Conservation (phyloP, 2,329 filamentous ascomycete species). For the Aplosporella prunicola region DNA sequence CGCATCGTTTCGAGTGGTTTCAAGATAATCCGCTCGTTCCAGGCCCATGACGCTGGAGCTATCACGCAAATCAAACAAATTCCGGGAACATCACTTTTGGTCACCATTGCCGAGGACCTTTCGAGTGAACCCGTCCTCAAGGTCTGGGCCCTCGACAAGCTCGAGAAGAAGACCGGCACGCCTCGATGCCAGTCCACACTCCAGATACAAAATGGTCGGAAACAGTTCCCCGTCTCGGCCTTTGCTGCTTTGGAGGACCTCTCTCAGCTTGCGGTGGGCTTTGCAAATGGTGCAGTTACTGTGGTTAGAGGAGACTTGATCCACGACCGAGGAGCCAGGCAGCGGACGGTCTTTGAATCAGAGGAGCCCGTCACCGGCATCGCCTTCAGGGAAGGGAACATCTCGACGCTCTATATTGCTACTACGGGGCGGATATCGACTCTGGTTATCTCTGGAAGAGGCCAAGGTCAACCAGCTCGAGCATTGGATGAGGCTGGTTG, state of each 20-base stretch:
- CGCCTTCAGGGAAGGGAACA: slow-evolving; percentile 56
- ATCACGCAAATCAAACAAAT: slow-evolving; percentile 92
- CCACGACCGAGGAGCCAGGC: slow-evolving; percentile 87
- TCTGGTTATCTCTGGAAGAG: slow-evolving; percentile 75
- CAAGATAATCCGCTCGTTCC: slow-evolving; percentile 79
- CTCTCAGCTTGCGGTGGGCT: slow-evolving; percentile 87
- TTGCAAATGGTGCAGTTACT: slow-evolving; percentile 89
- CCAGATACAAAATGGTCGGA: slow-evolving; percentile 77
- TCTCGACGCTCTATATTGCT: slow-evolving; percentile 79
- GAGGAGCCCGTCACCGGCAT: slow-evolving; percentile 94
- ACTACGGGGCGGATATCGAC: slow-evolving; percentile 84
- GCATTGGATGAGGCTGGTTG: slow-evolving; percentile 85
- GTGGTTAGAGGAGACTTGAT: slow-evolving; percentile 90
- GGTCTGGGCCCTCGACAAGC: slow-evolving; percentile 94
- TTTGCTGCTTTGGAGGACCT: slow-evolving; percentile 82
- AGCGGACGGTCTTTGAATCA: slow-evolving; percentile 90
- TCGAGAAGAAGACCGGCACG: slow-evolving; percentile 84
- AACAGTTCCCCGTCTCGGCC: slow-evolving; percentile 90
- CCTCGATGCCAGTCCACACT: slow-evolving; percentile 83
- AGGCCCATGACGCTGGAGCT: slow-evolving; percentile 67
- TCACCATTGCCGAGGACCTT: slow-evolving; percentile 82
- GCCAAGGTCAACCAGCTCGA: slow-evolving; percentile 79
- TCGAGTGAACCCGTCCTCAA: slow-evolving; percentile 81
- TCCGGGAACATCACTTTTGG: slow-evolving; percentile 72
- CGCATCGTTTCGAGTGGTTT: slow-evolving; percentile 81